Evolutionary conservation across 768 basidiomycete genomes (phyloP), one percentile per base, ranked within the genome.

Genomic region (Mycena polygramma): DNA sequence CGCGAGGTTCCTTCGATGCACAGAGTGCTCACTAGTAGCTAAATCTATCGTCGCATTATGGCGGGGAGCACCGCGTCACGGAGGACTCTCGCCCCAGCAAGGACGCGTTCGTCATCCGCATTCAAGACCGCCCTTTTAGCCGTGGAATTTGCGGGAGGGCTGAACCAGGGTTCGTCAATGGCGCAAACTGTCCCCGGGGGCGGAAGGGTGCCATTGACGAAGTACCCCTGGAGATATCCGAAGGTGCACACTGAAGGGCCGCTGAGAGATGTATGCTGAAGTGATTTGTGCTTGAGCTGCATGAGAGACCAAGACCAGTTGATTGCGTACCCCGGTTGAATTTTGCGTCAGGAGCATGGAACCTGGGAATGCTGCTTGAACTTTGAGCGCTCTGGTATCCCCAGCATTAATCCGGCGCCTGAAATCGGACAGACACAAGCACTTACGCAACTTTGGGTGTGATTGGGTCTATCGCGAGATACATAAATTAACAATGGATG

Each of bases 111-210:
- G 13, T 55, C 54, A n/a, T 39, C 54, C n/a, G 36, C n/a, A 39
- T n/a, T 55, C 54, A n/a, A 3, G n/a, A 7, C 19, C 9, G 20
- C 54, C 35, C 54, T 39, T 55, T 55, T 55, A 20, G 15, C 20
- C 6, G 54, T 39, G 11, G 37, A 55, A 39, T 55, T 39, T 13
- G 20, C 20, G 13, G 54, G 20, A 20, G 37, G 9, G 8, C 11
- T 36, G 13, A 55, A 55, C 8, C 37, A 13, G 54, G 54, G 4
- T 10, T 8, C 35, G 36, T 37, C 54, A n/a, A 55, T 36, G n/a
- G 66, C 37, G 36, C 68, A 69, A 1, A 69, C 60, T 8, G 60
- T 68, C 15, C 60, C 68, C 0, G 54, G 60, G 2, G 43, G 35
- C 2, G 65, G 65, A 4, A 66, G 36, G 8, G 48, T 58, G 39